phyloP scores from a whole-genome alignment of 495 filamentous ascomycete genomes.

The Aspergillus olivimuriae region DNA sequence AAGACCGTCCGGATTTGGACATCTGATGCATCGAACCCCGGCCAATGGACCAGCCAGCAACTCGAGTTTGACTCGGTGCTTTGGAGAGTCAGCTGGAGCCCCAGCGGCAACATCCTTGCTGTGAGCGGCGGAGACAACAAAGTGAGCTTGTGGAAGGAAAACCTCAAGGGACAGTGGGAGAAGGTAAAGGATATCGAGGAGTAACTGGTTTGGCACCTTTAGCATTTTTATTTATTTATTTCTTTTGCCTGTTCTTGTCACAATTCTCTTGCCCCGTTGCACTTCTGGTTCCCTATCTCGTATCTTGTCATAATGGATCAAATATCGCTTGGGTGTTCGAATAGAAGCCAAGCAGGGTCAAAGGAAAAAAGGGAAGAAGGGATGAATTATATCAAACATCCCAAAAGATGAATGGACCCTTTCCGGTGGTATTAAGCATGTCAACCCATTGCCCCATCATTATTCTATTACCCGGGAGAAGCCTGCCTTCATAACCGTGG shows the following conservation, averaged over 20 bases:
- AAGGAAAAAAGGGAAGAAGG: background rate
- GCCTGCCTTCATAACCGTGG: slow-evolving; percentile 42
- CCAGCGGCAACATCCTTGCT: slow-evolving; percentile 95
- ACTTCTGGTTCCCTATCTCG: background rate
- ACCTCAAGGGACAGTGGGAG: slow-evolving; percentile 73
- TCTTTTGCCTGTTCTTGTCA: no score
- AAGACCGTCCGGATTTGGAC: slow-evolving; percentile 98
- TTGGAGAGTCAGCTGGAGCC: slow-evolving; percentile 96
- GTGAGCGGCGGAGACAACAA: slow-evolving; percentile 94
- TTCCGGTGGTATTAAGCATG: slow-evolving; percentile 16
- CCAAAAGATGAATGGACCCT: slow-evolving; percentile 54
- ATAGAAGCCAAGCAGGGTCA: no score
- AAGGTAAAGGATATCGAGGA: slow-evolving; percentile 95
- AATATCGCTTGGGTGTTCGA: no score
- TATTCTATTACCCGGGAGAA: slow-evolving; percentile 41
- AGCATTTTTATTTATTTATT: no score
- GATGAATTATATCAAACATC: slow-evolving; percentile 13
- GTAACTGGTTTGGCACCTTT: slow-evolving; percentile 28
- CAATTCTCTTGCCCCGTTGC: no score
- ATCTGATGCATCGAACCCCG: slow-evolving; percentile 50
- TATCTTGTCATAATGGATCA: background rate
- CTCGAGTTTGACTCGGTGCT: slow-evolving; percentile 81
- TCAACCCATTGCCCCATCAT: slow-evolving; percentile 46
- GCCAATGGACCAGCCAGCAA: slow-evolving; percentile 74
- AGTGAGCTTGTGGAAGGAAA: slow-evolving; percentile 65